Conservation (phyloP, 2,329 filamentous ascomycete species). For the Penicillium sclerotiorum region DNA sequence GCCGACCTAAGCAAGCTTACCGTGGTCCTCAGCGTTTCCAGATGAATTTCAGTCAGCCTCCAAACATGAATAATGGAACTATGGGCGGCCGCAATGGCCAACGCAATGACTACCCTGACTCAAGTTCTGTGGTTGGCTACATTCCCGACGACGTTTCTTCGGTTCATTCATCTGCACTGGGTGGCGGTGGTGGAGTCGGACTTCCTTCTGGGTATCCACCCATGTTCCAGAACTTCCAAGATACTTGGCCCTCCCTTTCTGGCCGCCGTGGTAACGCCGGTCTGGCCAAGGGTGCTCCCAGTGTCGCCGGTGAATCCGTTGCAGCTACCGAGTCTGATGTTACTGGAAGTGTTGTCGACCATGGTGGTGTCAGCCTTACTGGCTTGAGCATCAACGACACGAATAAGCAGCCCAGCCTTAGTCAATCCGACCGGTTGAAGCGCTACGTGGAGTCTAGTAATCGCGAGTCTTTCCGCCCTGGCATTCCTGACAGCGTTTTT, state of each 20-base stretch:
- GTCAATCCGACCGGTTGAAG: constrained; percentile 87
- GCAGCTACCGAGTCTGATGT: constrained; percentile 89
- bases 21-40: constrained; percentile 86
- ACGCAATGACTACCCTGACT: constrained; percentile 65
- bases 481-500: constrained; percentile 62
- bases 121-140: constrained; percentile 88
- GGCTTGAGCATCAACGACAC: constrained; percentile 75
- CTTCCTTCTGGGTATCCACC: constrained; percentile 82
- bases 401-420: constrained; percentile 72
- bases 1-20: constrained; percentile 87
- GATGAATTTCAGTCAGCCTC: constrained; percentile 72
- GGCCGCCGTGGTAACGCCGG: constrained; percentile 67
- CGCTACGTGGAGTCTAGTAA: constrained; percentile 88
- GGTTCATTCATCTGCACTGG: constrained; percentile 87
- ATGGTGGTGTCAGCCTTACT: constrained; percentile 85
- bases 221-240: constrained; percentile 93
- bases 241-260: constrained; percentile 84
- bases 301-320: constrained; percentile 87
- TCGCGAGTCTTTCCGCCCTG: constrained; percentile 58
- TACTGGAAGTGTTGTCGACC: constrained; percentile 70
- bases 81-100: constrained; percentile 55
- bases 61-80: constrained; percentile 57
- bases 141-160: constrained; percentile 97
- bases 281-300: constrained; percentile 69
- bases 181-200: constrained; percentile 83